A percentile compares a stretch with the other conserved stretches of the same genome.
Evolutionary conservation across 371 early-diverging fungal genomes (phyloP).

Genomic region (Rhizomucor pusillus): DNA sequence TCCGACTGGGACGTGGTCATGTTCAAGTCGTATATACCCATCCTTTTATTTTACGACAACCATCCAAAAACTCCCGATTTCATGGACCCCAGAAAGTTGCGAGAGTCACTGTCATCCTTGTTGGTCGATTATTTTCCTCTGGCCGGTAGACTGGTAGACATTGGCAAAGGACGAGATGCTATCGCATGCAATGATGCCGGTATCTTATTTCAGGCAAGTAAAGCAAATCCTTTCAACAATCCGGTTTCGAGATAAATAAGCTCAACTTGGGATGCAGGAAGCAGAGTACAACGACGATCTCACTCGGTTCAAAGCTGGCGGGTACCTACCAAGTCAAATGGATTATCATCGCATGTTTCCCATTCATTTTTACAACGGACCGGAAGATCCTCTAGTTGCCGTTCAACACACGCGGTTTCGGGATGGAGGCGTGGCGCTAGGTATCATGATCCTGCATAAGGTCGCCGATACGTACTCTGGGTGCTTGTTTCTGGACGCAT

Average conservation of each 20-base stretch:
- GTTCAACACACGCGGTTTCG: slow-evolving; percentile 31
- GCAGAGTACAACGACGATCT: slow-evolving; percentile 26
- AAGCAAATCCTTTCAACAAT: too few species aligned
- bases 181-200: slow-evolving; percentile 35
- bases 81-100: slow-evolving; percentile 27
- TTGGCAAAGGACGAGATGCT: slow-evolving; percentile 36
- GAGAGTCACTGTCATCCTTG: slow-evolving; percentile 14
- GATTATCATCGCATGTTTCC: slow-evolving; percentile 42
- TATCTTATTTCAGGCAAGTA: slow-evolving; percentile 27
- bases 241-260: too few species aligned
- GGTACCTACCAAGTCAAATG: slow-evolving; percentile 35
- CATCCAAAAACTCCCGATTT: slow-evolving; percentile 17
- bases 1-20: slow-evolving; percentile 48
- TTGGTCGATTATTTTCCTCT: slow-evolving; percentile 34
- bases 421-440: slow-evolving; percentile 38
- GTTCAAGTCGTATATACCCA: slow-evolving; percentile 40
- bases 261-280: slow-evolving; percentile 15
- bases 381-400: slow-evolving; percentile 32
- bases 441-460: slow-evolving; percentile 39
- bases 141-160: slow-evolving; percentile 34
- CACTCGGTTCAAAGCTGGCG: slow-evolving; percentile 16
- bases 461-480: slow-evolving; percentile 35
- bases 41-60: slow-evolving; percentile 32
- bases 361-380: slow-evolving; percentile 35
- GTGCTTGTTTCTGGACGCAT: slow-evolving; percentile 34